Evolutionary conservation across 2,329 filamentous ascomycete genomes (phyloP), one percentile per base, ranked within the genome.

Genomic region (Stagonosporopsis rhizophila): DNA sequence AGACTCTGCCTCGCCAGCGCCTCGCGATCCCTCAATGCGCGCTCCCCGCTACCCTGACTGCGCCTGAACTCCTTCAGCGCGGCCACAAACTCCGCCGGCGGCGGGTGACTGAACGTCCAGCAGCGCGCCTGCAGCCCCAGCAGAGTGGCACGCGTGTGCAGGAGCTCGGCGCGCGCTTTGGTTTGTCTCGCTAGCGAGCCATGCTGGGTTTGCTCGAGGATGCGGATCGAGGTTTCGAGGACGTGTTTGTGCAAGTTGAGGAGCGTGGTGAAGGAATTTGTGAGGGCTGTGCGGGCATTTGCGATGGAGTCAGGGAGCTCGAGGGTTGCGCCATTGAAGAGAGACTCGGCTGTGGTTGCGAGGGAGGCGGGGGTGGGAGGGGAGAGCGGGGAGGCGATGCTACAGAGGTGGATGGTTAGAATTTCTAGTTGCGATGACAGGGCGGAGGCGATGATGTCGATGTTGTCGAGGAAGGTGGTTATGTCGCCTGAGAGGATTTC

Each of bases 181-280:
- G 74, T 73, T 38, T 71, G 68, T 0, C 80, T 72, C 1, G 79
- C 68, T 0, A 81, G 65, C 3, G 75, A 69, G 44, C 80, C 80
- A 59, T 82, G 79, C 32, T 80, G 75, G 0, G 75, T 79, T 58
- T 81, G 80, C 62, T 83, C 80, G 7, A 82, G 73, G 30, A 76
- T 72, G 15, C 71, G 72, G 44, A 82, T 78, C 35, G 68, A 64
- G n/a, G 69, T 64, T 38, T 75, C 70, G 11, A 80, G 69, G 17
- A 78, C 59, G 19, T 68, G 41, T 25, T 74, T 72, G 59, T 81
- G 77, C 0, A 73, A 61, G 3, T 59, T 45, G 6, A 80, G 74
- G 1, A 80, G 62, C 1, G 64, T 38, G 1, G 69, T 65, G 2
- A 70, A 56, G 5, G 72, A 68, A 17, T 77, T 70, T 2, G 77